Base-by-base conservation (phyloP, 208 protist species). In the Leishmania aethiopica region DNA sequence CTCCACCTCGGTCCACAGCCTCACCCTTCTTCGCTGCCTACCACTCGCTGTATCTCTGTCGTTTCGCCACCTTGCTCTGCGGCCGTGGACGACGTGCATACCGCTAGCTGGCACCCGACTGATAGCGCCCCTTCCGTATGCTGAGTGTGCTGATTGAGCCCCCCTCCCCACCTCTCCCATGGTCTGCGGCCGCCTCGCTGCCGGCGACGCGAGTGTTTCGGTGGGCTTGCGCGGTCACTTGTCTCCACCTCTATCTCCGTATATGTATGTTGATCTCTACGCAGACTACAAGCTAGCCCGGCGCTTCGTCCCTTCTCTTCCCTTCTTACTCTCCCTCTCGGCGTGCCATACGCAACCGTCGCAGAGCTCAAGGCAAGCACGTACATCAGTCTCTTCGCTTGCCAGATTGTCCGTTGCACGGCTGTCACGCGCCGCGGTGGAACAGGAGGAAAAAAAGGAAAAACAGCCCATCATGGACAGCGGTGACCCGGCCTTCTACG, bases 401-500 rank as follows among this genome's bases (percentile, higher is more conserved):
- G 22, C 51, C 25, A 3, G 28, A 51, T 51, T 72, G 3, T 11
- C 40, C 19, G 28, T 35, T 40, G 13, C 32, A 40, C 62, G 32
- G 5, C 62, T 35, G 62, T 42, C 28, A 66, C 17, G 74, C n/a
- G n/a, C 35, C 28, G 53, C 59, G 49, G 47, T 28, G 75, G 51
- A 51, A 37, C 57, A 53, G 7, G 40, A 10, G 13, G 47, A 25
- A 5, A 55, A 55, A 45, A 70, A 70, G 28, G 15, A 40, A 70
- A 2, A 17, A 47, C 13, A 51, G 70, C 47, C 70, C 40, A 74
- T 17, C 47, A 74, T 74, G 78, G 78, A 86, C 13, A 35, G 40
- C 45, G 70, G 25, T 62, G 78, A 82, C 40, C 47, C 35, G 28
- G 84, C 53, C 10, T 78, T 78, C 69, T 81, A 71, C 40, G 62